A percentile compares a stretch with the other conserved stretches of the same genome.
phyloP scores from a whole-genome alignment of 768 basidiomycete species.

The Hericium coralloides region DNA sequence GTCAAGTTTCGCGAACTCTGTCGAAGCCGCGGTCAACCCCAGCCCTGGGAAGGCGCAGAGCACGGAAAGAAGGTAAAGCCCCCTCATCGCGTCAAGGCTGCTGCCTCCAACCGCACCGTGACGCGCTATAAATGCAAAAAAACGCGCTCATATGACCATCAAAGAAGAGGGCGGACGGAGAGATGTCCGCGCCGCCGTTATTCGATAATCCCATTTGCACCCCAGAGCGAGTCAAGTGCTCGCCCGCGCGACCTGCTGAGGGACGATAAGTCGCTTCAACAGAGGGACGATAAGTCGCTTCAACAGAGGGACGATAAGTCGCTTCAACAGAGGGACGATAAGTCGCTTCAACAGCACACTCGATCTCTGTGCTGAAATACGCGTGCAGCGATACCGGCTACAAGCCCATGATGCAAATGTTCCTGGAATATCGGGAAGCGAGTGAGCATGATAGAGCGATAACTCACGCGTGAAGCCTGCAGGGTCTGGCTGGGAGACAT shows the following conservation, averaged over 20 bases:
- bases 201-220: not conserved
- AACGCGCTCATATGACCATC: not conserved
- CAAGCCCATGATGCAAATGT: too few relatives aligned
- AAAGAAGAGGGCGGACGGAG: too few relatives aligned
- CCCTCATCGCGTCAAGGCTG: not conserved
- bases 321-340: too few relatives aligned
- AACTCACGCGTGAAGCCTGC: not conserved
- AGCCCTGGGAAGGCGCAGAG: not conserved
- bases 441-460: not conserved
- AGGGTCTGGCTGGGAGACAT: not conserved
- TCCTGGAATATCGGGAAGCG: too few relatives aligned
- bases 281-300: too few relatives aligned
- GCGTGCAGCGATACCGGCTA: too few relatives aligned
- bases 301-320: too few relatives aligned
- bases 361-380: too few relatives aligned
- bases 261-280: too few relatives aligned
- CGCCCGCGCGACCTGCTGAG: too few relatives aligned
- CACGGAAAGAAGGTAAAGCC: not conserved
- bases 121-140: not conserved
- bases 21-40: not conserved
- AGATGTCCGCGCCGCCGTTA: too few relatives aligned
- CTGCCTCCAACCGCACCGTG: not conserved
- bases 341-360: too few relatives aligned
- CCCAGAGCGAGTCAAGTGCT: not conserved
- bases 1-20: constrained; percentile 2